Base-by-base conservation (phyloP, 129 eudicot species). In the Artemisia annua region DNA sequence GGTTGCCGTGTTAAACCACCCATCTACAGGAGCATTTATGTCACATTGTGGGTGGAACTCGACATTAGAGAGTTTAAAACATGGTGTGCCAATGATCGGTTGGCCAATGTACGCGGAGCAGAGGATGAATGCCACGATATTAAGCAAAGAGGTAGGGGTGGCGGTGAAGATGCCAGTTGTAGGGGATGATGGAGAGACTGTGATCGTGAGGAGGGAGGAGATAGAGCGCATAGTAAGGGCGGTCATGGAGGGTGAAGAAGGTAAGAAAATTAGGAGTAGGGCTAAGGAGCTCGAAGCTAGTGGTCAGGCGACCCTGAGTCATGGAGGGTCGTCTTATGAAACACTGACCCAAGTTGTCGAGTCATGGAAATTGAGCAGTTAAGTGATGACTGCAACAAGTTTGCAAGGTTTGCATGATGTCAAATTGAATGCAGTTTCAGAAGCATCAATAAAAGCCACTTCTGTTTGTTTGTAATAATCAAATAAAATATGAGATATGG, bases 1-100 rank as follows among this genome's bases (percentile, higher is more conserved):
- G n/a, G 76, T 80, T 66, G 81, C 48, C 3, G 81, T 85, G 48
- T 76, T 88, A 13, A n/a, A 59, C 30, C 95, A 88, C 74, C 3
- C 7, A 22, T 57, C 88, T 0, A 81, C 81, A 0, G 86, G 90
- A 46, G 86, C 77, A 0, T 88, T 85, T 22, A 28, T 88, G 83
- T 82, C 90, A 1, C 90, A 85, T 57, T 83, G 90, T 3, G 95
- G 94, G 39, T 87, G 95, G 95, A 88, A 88, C 70, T 87, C 89
- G 15, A 67, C 76, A 1, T 3, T 85, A 48, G 89, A 87, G 63
- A 78, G 88, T 16, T 8, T 88, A 9, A 70, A 26, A 17, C 32
- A 76, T 17, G 95, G 95, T 8, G 90, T 88, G 75, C 95, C 91
- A 4, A 81, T 88, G 57, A 78, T 85, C 14, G 88, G 80, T 11